Conservation (phyloP, 2,329 filamentous ascomycete species). For the Lizonia empirigonia region DNA sequence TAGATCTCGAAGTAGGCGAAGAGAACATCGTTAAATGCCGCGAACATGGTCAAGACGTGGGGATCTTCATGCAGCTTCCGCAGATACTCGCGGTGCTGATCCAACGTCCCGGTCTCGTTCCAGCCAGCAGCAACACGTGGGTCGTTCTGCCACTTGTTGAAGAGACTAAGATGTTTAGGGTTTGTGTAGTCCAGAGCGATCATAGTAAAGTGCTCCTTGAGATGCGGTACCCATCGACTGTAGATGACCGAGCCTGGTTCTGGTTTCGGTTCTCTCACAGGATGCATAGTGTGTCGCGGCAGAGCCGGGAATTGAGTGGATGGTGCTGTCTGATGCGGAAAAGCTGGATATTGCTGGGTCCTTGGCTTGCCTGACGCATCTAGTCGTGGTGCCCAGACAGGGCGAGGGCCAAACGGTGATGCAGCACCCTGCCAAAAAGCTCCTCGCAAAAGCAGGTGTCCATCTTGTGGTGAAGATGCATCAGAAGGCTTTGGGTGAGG, state of each 20-base stretch:
- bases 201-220: conserved; percentile 78
- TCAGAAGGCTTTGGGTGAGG: conserved; percentile 49
- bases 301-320: conserved; percentile 56
- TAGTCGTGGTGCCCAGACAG: conserved; percentile 48
- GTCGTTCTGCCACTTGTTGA: conserved; percentile 84
- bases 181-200: conserved; percentile 72
- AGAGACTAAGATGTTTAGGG: conserved; percentile 68
- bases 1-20: conserved; percentile 85
- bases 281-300: conserved; percentile 68
- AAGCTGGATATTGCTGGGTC: conserved; percentile 48
- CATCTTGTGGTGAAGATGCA: conserved; percentile 43
- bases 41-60: conserved; percentile 73
- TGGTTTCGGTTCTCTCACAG: conserved; percentile 73
- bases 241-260: conserved; percentile 72
- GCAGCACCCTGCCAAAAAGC: conserved; percentile 55
- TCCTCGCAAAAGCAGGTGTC: conserved; percentile 57
- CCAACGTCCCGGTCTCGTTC: conserved; percentile 78
- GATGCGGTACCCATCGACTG: conserved; percentile 77
- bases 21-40: conserved; percentile 69
- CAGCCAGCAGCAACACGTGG: conserved; percentile 79
- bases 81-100: conserved; percentile 75
- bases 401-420: conserved; percentile 50
- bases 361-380: conserved; percentile 48
- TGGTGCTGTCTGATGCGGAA: conserved; percentile 53
- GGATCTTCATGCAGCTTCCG: conserved; percentile 71